A percentile compares a stretch with the other conserved stretches of the same genome.
phyloP scores from a whole-genome alignment of 371 early-diverging fungal species.

The Fennellomyces sp. region DNA sequence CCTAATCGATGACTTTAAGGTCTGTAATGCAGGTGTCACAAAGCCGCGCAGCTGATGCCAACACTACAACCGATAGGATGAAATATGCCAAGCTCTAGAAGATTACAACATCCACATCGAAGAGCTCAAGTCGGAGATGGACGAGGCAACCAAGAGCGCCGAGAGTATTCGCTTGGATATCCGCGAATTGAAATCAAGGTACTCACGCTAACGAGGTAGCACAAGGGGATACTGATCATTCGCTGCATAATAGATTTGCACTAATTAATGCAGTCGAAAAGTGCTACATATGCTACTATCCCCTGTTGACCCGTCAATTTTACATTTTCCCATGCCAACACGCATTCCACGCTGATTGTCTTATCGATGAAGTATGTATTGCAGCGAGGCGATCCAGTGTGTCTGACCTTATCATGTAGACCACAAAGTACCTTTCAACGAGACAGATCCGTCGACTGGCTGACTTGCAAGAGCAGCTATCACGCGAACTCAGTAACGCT shows the following conservation, averaged over 20 bases:
- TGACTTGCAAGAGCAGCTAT: slow-evolving; percentile 62
- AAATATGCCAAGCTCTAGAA: slow-evolving; percentile 83
- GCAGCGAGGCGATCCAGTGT: neutral
- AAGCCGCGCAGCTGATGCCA: neutral
- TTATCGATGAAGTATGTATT: slow-evolving; percentile 64
- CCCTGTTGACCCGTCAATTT: slow-evolving; percentile 84
- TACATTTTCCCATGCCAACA: slow-evolving; percentile 96
- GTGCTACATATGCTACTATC: slow-evolving; percentile 78
- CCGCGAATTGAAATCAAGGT: slow-evolving; percentile 70
- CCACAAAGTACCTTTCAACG: slow-evolving; percentile 28
- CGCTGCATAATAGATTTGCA: slow-evolving; percentile 62
- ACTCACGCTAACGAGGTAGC: neutral
- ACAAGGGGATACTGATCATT: neutral
- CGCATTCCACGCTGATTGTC: slow-evolving; percentile 89
- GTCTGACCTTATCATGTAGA: slow-evolving; percentile 18
- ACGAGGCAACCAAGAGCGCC: slow-evolving; percentile 85
- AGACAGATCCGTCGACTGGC: slow-evolving; percentile 42
- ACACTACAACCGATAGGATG: slow-evolving; percentile 46
- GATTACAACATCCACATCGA: slow-evolving; percentile 84
- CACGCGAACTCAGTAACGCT: slow-evolving; percentile 30
- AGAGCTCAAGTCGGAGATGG: slow-evolving; percentile 84
- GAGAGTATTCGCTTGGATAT: slow-evolving; percentile 86
- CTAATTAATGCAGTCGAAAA: slow-evolving; percentile 77
- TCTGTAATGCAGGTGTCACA: slow-evolving; percentile 12
- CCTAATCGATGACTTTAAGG: slow-evolving; percentile 93